Conservation (phyloP, 371 early-diverging fungal species). For the Mucor irregularis region DNA sequence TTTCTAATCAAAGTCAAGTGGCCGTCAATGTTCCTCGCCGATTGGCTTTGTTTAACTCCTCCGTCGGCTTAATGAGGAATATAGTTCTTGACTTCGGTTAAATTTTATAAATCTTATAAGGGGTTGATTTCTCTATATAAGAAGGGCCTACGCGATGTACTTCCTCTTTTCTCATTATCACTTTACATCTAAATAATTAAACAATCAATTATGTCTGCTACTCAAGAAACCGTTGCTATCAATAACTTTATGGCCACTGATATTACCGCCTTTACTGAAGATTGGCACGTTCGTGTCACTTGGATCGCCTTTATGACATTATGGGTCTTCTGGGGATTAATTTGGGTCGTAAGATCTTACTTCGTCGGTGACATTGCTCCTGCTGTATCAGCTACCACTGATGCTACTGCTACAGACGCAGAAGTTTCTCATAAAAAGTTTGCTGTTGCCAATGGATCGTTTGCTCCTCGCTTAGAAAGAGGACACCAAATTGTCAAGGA, state of each 20-base stretch:
- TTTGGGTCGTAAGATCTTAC: constrained; percentile 26
- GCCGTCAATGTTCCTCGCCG: no score
- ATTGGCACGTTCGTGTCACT: constrained; percentile 39
- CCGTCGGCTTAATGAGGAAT: no score
- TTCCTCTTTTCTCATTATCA: no score
- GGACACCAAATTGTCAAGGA: constrained; percentile 21
- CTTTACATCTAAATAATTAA: neutral
- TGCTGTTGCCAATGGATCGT: constrained; percentile 1
- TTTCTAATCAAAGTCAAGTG: no score
- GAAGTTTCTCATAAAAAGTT: constrained; percentile 15
- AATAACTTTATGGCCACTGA: neutral
- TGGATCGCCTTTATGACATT: constrained; percentile 36
- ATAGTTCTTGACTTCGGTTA: no score
- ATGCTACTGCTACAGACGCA: neutral
- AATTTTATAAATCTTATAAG: no score
- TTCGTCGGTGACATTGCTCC: constrained; percentile 15
- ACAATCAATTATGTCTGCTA: neutral
- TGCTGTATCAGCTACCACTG: neutral
- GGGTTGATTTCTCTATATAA: no score
- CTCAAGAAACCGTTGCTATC: neutral
- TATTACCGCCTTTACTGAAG: constrained; percentile 8
- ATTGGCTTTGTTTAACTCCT: no score
- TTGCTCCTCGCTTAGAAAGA: constrained; percentile 11
- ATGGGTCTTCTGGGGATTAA: constrained; percentile 34
- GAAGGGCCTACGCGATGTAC: no score